phyloP scores from a whole-genome alignment of 78 protist species.

The Dictyostelium purpureum region DNA sequence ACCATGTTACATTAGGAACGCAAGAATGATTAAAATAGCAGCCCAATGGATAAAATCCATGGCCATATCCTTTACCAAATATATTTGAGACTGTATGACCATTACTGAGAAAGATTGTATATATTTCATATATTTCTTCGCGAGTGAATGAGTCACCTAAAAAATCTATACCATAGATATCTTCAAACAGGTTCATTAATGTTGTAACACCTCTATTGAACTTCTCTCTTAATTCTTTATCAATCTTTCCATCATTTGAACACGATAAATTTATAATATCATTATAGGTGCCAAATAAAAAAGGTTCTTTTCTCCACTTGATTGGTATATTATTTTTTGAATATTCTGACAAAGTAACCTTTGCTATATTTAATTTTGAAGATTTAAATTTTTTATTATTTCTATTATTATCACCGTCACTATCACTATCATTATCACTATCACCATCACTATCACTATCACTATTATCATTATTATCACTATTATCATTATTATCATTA shows the following conservation, averaged over 20 bases:
- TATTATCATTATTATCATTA: no score
- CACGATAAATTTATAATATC: neutral
- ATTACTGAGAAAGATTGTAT: neutral
- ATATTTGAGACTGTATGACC: constrained; percentile 8
- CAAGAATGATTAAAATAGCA: constrained; percentile 35
- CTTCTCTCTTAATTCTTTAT: neutral
- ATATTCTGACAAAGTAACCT: neutral
- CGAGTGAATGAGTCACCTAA: neutral
- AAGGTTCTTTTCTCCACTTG: no score
- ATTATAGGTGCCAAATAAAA: no score
- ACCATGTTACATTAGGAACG: constrained; percentile 23
- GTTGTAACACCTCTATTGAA: neutral
- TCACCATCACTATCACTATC: neutral
- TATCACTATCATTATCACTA: neutral
- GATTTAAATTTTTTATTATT: no score
- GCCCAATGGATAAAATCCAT: constrained; percentile 26
- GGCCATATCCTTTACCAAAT: neutral
- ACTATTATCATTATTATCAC: no score
- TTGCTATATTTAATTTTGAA: no score
- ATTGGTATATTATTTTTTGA: neutral
- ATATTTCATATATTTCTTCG: neutral
- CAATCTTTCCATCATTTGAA: neutral
- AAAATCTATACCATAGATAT: neutral
- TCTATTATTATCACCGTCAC: no score
- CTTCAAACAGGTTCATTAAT: neutral